Percentiles rank a stretch among this genome's conserved stretches.
Evolutionary conservation across 768 basidiomycete species (phyloP).

Genomic region (Clitopilus hobsonii): DNA sequence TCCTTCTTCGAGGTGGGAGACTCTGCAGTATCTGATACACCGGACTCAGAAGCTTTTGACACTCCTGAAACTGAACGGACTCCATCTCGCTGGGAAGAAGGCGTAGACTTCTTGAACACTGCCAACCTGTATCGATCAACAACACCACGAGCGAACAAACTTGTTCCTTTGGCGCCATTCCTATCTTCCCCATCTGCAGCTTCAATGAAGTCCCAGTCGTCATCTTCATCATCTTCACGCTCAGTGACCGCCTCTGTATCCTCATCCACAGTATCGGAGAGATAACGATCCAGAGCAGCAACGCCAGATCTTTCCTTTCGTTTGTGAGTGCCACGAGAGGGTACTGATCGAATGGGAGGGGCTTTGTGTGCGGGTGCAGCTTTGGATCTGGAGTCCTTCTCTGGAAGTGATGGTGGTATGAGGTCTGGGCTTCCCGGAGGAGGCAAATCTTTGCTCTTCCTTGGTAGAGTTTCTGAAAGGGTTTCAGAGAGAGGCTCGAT

Average conservation of each 20-base stretch:
- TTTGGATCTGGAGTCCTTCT: slow-evolving; percentile 26
- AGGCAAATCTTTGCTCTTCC: slow-evolving; percentile 26
- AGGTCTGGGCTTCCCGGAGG: slow-evolving; percentile 14
- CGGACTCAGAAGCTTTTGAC: slow-evolving; percentile 49
- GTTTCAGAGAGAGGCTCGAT: slow-evolving; percentile 5
- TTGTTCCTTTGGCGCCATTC: slow-evolving; percentile 75
- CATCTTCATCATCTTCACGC: slow-evolving; percentile 63
- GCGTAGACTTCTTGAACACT: slow-evolving; percentile 81
- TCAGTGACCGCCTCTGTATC: slow-evolving; percentile 38
- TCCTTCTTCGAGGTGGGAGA: slow-evolving; percentile 44
- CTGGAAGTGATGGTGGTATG: slow-evolving; percentile 22
- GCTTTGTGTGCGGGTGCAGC: slow-evolving; percentile 16
- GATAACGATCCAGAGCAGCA: slow-evolving; percentile 69
- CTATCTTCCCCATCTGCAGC: slow-evolving; percentile 76
- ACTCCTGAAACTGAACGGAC: slow-evolving; percentile 53
- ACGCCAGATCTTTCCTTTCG: slow-evolving; percentile 83
- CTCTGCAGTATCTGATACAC: slow-evolving; percentile 31
- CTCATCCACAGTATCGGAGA: slow-evolving; percentile 51
- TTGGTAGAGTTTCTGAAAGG: slow-evolving; percentile 16
- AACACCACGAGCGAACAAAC: slow-evolving; percentile 86
- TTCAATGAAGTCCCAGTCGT: slow-evolving; percentile 92
- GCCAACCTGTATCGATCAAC: slow-evolving; percentile 84
- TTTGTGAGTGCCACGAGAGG: slow-evolving; percentile 23
- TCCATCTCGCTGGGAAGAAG: slow-evolving; percentile 42
- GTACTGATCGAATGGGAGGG: slow-evolving; percentile 13